Conservation (phyloP, 2,329 filamentous ascomycete genomes). For the Aspergillus caelatus region DNA sequence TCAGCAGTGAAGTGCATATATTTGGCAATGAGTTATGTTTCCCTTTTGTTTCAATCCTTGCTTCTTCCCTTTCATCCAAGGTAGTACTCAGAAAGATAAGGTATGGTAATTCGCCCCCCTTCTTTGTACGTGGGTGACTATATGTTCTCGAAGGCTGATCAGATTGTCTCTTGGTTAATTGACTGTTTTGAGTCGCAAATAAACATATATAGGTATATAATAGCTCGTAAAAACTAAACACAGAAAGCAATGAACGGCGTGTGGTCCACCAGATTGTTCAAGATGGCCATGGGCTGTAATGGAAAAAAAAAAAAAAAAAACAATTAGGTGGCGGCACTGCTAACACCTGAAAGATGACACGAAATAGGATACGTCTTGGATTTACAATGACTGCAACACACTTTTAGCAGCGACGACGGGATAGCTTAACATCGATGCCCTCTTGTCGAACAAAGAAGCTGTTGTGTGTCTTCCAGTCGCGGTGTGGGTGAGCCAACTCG, state of each 20-base stretch:
- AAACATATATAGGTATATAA: neutral
- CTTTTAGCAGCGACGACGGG: neutral
- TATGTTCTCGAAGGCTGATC: neutral
- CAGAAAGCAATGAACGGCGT: neutral
- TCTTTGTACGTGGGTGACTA: neutral
- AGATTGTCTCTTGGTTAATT: neutral
- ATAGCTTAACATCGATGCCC: conserved; percentile 52
- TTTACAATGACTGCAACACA: neutral
- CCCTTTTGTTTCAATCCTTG: neutral
- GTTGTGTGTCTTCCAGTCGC: conserved; percentile 56
- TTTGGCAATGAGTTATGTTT: neutral
- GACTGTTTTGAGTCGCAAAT: neutral
- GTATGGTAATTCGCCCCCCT: neutral
- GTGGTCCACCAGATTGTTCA: neutral
- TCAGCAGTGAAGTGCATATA: neutral
- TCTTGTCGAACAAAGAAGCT: conserved; percentile 65
- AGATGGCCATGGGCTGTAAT: neutral
- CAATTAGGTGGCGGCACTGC: no score
- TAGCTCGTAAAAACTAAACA: neutral
- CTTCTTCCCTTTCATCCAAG: neutral
- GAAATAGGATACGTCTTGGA: neutral
- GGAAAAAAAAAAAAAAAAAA: no score
- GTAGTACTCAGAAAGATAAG: neutral
- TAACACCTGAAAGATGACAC: neutral
- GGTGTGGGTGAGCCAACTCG: conserved; percentile 54